Percentiles rank a stretch among this genome's conserved stretches.
These are phyloP conservation scores for Coix lacrymajobi DNA, from an alignment of 176 grass and related monocot species.

Conservation along the genomic window DNA sequence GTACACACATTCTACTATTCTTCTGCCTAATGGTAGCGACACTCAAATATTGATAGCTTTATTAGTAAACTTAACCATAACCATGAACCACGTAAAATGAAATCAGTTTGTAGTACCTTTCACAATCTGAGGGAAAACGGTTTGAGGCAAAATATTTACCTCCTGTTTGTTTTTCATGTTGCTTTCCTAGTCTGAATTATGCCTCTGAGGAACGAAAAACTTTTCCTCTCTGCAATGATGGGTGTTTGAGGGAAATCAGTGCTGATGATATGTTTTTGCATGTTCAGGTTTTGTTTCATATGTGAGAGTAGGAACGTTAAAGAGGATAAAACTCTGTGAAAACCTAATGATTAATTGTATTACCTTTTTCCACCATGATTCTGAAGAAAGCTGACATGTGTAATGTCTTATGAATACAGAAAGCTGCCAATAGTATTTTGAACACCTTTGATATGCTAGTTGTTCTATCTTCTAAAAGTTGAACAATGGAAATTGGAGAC, in stretches of 20 bases:
- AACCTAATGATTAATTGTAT: background rate
- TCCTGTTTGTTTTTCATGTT: background rate
- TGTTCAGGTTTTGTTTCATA: background rate
- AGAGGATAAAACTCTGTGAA: background rate
- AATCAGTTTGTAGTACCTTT: background rate
- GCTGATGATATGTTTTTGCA: background rate
- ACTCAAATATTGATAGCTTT: background rate
- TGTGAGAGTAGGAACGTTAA: background rate
- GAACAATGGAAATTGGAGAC: background rate
- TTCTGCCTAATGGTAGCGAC: background rate
- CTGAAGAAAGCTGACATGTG: background rate
- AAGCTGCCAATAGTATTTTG: conserved; percentile 9
- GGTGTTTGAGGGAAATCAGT: background rate
- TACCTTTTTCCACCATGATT: background rate
- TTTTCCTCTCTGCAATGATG: background rate
- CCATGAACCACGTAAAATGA: background rate
- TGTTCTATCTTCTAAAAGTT: conserved; percentile 10
- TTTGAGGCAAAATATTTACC: background rate
- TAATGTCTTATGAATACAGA: background rate
- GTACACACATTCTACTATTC: background rate
- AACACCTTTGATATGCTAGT: conserved; percentile 1
- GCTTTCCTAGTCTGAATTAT: background rate
- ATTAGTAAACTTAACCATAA: background rate
- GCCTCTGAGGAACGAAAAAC: background rate
- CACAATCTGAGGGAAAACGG: background rate